Base-by-base conservation (phyloP, 2,329 filamentous ascomycete species). In the Cladophialophora immunda region DNA sequence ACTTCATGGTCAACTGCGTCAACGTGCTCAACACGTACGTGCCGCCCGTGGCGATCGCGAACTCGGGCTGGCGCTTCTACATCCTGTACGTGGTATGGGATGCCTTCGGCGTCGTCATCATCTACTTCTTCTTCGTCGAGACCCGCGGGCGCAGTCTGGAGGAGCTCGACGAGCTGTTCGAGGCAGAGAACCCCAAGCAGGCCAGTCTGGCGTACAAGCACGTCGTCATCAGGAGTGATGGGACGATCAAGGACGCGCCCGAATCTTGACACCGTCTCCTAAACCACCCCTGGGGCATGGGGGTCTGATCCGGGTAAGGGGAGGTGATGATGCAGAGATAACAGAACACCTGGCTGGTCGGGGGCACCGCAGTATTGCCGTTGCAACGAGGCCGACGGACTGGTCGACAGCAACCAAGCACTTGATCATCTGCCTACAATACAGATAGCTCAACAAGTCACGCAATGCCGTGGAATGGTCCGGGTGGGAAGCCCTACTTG, bases 71-170 rank as follows among this genome's bases (percentile, higher is more conserved):
- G 9, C 60, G 54, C 22, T 65, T 67, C 61, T 58, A 59, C 27
- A 85, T 86, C 0, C 72, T 88, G 11, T 85, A 83, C 71, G 69
- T 72, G n/a, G 67, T 72, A 2, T 78, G 76, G 75, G 71, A 73
- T 36, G 62, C 71, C 13, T 65, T 77, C 7, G 73, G 77, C 62
- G 66, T 66, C 4, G 41, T 72, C 6, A 57, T 77, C 6, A 80
- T 86, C 3, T 86, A 81, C 73, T 80, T 85, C 69, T 76, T 85
- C 9, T 81, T 83, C 17, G 82, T 83, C 0, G 83, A 85, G 73
- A 85, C 83, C 5, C 82, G 82, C 72, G 79, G 80, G 53, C 79
- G 83, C 57, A 85, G 82, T 15, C 80, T 87, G 52, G 84, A 86
- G 74, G 84, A 86, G 73, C 74, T 86, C 61, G 82, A 85, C 58